phyloP scores from a whole-genome alignment of 2,329 filamentous ascomycete genomes.

The Colletotrichum euphorbiae region DNA sequence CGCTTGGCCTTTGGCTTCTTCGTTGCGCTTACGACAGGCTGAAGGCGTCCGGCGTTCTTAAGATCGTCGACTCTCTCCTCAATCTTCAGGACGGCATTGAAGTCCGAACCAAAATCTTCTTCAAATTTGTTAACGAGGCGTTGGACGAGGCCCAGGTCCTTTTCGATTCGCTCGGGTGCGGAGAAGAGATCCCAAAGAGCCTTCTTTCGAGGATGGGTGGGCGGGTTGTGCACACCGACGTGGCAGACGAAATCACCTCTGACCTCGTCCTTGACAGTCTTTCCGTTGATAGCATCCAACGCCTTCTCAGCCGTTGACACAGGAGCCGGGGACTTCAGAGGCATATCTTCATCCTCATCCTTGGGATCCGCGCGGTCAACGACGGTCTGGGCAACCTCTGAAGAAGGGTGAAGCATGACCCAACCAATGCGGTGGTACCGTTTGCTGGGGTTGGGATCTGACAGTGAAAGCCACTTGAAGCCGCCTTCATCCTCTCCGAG shows the following conservation, averaged over 20 bases:
- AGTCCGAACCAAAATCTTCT: constrained; percentile 80
- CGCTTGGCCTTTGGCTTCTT: constrained; percentile 69
- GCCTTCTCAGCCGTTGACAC: constrained; percentile 82
- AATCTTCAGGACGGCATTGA: constrained; percentile 82
- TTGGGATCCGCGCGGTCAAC: constrained; percentile 80
- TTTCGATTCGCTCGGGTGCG: constrained; percentile 90
- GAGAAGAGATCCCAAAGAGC: constrained; percentile 97
- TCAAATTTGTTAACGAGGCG: constrained; percentile 88
- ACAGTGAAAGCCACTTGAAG: constrained; percentile 95
- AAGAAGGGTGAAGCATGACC: constrained; percentile 91
- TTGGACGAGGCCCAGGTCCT: constrained; percentile 85
- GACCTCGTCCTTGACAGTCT: constrained; percentile 94
- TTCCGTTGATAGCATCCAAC: constrained; percentile 94
- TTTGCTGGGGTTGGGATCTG: constrained; percentile 96
- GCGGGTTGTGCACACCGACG: constrained; percentile 94
- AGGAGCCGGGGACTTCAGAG: constrained; percentile 63
- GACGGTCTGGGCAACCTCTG: constrained; percentile 67
- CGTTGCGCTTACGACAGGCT: constrained; percentile 68
- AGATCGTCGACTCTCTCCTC: constrained; percentile 89
- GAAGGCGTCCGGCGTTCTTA: constrained; percentile 79
- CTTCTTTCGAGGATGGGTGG: constrained; percentile 88
- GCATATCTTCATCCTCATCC: constrained; percentile 72
- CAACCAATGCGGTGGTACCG: constrained; percentile 98
- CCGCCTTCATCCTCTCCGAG: constrained; percentile 91
- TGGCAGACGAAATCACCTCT: constrained; percentile 98